These are phyloP conservation scores for Alternaria postmessia DNA, from an alignment of 2,329 filamentous ascomycete genomes.

Conservation along the genomic window DNA sequence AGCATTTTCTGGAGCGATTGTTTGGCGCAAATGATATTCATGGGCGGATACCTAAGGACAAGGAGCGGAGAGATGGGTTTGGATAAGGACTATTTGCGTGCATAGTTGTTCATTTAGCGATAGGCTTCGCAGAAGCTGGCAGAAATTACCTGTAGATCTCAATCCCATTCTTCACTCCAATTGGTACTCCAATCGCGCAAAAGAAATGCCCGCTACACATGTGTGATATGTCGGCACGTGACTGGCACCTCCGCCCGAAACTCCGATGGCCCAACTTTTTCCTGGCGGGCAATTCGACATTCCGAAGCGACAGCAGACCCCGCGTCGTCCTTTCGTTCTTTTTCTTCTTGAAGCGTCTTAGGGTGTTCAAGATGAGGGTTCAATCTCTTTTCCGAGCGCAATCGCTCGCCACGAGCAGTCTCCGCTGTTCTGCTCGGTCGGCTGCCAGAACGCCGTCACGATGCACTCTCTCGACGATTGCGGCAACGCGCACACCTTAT, in stretches of 20 bases:
- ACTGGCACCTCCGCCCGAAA: constrained; percentile 32
- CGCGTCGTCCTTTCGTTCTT: constrained; percentile 37
- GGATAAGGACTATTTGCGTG: constrained; percentile 30
- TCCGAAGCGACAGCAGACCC: constrained; percentile 33
- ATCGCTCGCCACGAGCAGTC: constrained; percentile 40
- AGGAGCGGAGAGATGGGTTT: constrained; percentile 21
- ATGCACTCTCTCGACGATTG: constrained; percentile 45
- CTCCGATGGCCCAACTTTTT: constrained; percentile 41
- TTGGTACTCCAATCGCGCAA: background rate
- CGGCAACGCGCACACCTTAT: constrained; percentile 38
- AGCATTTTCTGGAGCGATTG: constrained; percentile 50
- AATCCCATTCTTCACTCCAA: constrained; percentile 27
- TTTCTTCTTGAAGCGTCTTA: constrained; percentile 20
- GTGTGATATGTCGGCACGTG: constrained; percentile 26
- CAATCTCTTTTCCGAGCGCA: constrained; percentile 46
- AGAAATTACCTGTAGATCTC: constrained; percentile 24
- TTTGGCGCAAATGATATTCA: constrained; percentile 41
- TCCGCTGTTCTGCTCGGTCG: constrained; percentile 40
- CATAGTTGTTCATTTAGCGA: constrained; percentile 19
- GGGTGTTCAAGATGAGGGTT: constrained; percentile 42
- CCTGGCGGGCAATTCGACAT: constrained; percentile 19
- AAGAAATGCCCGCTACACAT: background rate
- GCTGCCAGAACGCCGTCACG: constrained; percentile 35
- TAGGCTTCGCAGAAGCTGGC: constrained; percentile 12
- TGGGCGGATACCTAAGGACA: constrained; percentile 37